A percentile compares a stretch with the other conserved stretches of the same genome.
Evolutionary conservation across 2,329 filamentous ascomycete species (phyloP).

Genomic region (Sodiomyces alkalinus): DNA sequence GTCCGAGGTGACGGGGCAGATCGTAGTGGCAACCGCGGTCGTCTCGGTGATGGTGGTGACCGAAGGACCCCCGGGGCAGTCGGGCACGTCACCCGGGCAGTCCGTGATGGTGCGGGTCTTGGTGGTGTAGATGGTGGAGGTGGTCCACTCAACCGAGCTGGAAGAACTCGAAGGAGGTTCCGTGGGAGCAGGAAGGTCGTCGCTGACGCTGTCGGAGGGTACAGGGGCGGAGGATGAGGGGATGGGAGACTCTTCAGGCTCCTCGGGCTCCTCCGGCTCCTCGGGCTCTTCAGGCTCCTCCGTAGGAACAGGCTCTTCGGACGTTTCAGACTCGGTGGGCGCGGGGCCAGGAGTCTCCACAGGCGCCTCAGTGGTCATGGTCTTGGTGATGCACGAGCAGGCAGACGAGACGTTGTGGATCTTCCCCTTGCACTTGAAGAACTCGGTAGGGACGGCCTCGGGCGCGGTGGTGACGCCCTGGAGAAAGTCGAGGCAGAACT

Average conservation of each 20-base stretch:
- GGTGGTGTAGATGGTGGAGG: slow-evolving; percentile 9
- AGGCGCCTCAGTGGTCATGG: slow-evolving; percentile 2
- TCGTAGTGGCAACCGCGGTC: slow-evolving; percentile 21
- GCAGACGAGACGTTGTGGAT: slow-evolving; percentile 15
- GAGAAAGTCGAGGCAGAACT: slow-evolving; percentile 19
- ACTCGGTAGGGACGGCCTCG: slow-evolving; percentile 15
- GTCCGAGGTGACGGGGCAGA: slow-evolving; percentile 14
- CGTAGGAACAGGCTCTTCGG: not conserved
- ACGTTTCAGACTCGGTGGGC: too few species aligned
- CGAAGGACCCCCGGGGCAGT: slow-evolving; percentile 9
- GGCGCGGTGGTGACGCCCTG: slow-evolving; percentile 13
- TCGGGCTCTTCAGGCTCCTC: too few species aligned
- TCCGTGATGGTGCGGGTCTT: slow-evolving; percentile 6
- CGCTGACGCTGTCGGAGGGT: not conserved
- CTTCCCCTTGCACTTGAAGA: slow-evolving; percentile 13
- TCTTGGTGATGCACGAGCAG: slow-evolving; percentile 22
- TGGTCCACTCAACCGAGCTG: slow-evolving; percentile 1
- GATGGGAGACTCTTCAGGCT: not conserved
- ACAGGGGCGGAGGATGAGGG: not conserved
- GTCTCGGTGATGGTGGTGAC: slow-evolving; percentile 25
- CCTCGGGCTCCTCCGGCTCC: too few species aligned
- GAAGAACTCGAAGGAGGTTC: not conserved
- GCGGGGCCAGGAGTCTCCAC: too few species aligned
- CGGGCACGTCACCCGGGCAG: slow-evolving; percentile 4
- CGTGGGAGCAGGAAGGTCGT: not conserved